Percentiles rank a stretch among this genome's conserved stretches.
Conservation (phyloP, 2,329 filamentous ascomycete species). For the Curvularia spicifera region DNA sequence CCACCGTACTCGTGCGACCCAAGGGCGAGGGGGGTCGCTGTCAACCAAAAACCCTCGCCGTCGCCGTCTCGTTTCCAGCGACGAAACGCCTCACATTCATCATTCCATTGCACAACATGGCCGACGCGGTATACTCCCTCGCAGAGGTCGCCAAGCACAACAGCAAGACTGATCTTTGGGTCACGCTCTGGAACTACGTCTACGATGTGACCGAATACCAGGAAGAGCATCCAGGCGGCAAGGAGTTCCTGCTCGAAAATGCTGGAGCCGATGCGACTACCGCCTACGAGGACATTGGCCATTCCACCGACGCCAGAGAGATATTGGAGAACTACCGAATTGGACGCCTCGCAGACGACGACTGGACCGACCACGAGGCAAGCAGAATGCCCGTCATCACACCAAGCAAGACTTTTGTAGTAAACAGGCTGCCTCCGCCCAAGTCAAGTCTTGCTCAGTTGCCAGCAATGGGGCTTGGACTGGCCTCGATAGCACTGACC, state of each 20-base stretch:
- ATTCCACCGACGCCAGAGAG: conserved; percentile 56
- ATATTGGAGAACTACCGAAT: conserved; percentile 50
- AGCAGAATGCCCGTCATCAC: conserved; percentile 47
- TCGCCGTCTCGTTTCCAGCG: neutral
- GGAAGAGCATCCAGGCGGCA: conserved; percentile 62
- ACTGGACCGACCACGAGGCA: conserved; percentile 33
- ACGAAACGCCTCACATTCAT: neutral
- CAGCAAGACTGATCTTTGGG: conserved; percentile 59
- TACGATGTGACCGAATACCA: conserved; percentile 66
- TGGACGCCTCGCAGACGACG: conserved; percentile 23
- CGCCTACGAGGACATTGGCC: conserved; percentile 54
- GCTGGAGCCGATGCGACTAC: conserved; percentile 54
- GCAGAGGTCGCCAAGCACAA: conserved; percentile 57
- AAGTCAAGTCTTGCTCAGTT: conserved; percentile 15
- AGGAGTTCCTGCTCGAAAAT: conserved; percentile 51
- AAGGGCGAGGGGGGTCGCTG: conserved; percentile 1
- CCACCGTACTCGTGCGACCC: neutral
- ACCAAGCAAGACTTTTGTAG: conserved; percentile 14
- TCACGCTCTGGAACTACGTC: conserved; percentile 56
- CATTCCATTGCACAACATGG: conserved; percentile 8
- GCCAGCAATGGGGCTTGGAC: conserved; percentile 12
- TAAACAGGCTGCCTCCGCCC: conserved; percentile 22
- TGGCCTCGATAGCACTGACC: conserved; percentile 9
- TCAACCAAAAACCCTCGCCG: conserved; percentile 4
- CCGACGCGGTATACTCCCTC: conserved; percentile 23